Conservation (phyloP, 257 asterid species). For the Buddleja alternifolia region DNA sequence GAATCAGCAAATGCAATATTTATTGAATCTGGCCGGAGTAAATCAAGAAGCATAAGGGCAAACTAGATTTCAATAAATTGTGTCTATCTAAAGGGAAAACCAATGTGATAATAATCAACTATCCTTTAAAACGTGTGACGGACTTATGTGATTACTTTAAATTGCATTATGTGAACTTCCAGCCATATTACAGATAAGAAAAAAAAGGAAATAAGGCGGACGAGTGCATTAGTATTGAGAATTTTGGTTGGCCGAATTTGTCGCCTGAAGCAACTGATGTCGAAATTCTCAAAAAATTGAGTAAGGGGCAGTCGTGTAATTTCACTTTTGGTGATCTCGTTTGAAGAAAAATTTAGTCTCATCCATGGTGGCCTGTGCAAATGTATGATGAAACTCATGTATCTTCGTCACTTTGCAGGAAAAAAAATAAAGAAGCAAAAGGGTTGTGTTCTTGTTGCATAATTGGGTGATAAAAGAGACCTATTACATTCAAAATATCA, state of each 20-base stretch:
- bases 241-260: not conserved
- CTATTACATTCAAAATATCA: too few species aligned
- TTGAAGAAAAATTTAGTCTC: not conserved
- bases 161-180: too few species aligned
- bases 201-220: not conserved
- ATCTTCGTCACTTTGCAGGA: not conserved
- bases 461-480: too few species aligned
- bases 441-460: slow-evolving; percentile 3
- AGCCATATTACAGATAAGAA: not conserved
- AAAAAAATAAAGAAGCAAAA: not conserved
- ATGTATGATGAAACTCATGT: not conserved
- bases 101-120: too few species aligned
- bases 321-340: not conserved
- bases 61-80: too few species aligned
- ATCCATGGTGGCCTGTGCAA: slow-evolving; percentile 11
- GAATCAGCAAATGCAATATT: too few species aligned
- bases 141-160: too few species aligned
- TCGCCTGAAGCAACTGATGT: not conserved
- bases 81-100: too few species aligned
- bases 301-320: not conserved
- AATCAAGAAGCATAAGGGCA: too few species aligned
- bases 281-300: not conserved
- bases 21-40: too few species aligned
- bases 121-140: too few species aligned
- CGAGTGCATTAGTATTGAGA: not conserved